A percentile compares a stretch with the other conserved stretches of the same genome.
phyloP scores from a whole-genome alignment of 2,329 filamentous ascomycete genomes.

The Emmonsiellopsis sp. region DNA sequence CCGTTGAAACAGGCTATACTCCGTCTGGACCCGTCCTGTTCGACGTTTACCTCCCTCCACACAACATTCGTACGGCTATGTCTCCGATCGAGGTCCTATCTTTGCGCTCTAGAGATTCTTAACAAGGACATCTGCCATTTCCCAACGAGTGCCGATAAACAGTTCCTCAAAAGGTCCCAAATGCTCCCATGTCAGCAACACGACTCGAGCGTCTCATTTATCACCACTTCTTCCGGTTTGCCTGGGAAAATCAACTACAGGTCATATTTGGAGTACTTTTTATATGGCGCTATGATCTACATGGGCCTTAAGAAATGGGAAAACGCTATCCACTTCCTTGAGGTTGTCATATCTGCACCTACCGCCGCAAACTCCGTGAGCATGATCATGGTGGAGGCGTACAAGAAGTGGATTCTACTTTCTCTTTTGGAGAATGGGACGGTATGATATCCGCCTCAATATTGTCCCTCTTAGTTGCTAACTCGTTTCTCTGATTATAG shows the following conservation, averaged over 20 bases:
- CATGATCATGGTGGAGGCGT: conserved; percentile 76
- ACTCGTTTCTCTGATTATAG: conserved; percentile 18
- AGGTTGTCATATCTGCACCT: conserved; percentile 60
- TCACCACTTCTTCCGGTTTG: conserved; percentile 30
- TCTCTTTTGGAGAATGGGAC: conserved; percentile 63
- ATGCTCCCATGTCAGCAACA: conserved; percentile 22
- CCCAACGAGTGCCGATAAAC: conserved; percentile 20
- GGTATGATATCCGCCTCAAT: conserved; percentile 23
- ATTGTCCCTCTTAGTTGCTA: background rate
- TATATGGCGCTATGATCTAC: conserved; percentile 56
- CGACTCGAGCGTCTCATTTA: conserved; percentile 24
- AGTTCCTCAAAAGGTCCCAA: conserved; percentile 16
- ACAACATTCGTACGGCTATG: conserved; percentile 32
- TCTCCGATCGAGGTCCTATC: conserved; percentile 33
- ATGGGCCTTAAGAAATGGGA: conserved; percentile 54
- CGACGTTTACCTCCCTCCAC: conserved; percentile 37
- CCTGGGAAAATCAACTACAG: conserved; percentile 31
- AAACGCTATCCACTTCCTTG: conserved; percentile 53
- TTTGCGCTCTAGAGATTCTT: conserved; percentile 31
- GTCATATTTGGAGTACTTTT: conserved; percentile 55
- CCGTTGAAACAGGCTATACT: conserved; percentile 36
- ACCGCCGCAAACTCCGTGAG: conserved; percentile 51
- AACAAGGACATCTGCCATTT: conserved; percentile 35
- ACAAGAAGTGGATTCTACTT: conserved; percentile 83
- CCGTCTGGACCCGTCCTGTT: conserved; percentile 34